Evolutionary conservation across 805 yeast species (phyloP).

Genomic region (Suhomyces kilbournensis): DNA sequence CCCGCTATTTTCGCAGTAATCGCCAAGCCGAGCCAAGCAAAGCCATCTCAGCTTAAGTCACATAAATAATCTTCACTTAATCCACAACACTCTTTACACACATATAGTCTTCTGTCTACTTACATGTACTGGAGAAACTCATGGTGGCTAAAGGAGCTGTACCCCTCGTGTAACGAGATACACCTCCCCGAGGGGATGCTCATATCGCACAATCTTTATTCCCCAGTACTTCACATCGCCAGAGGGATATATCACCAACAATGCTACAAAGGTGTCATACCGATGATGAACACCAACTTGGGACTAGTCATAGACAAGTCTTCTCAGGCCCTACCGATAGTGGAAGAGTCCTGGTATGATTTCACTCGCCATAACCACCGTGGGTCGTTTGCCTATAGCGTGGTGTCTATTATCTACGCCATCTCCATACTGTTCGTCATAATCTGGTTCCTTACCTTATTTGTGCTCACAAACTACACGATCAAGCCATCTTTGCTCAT

Average conservation of each 20-base stretch:
- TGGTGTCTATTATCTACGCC: slow-evolving; percentile 61
- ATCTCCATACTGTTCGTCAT: slow-evolving; percentile 64
- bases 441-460: slow-evolving; percentile 58
- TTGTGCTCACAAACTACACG: slow-evolving; percentile 63
- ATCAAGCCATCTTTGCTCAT: slow-evolving; percentile 57
- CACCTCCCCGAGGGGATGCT: slow-evolving; percentile 32
- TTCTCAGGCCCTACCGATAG: slow-evolving; percentile 39
- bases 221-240: slow-evolving; percentile 21
- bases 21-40: not conserved
- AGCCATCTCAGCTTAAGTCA: not conserved
- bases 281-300: slow-evolving; percentile 38
- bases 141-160: slow-evolving; percentile 19
- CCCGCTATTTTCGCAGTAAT: not conserved
- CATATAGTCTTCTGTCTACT: not conserved
- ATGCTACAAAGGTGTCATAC: slow-evolving; percentile 30
- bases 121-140: slow-evolving; percentile 36
- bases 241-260: slow-evolving; percentile 27
- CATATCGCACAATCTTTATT: slow-evolving; percentile 22
- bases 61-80: too few relatives aligned
- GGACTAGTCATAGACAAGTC: slow-evolving; percentile 28
- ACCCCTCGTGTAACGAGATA: slow-evolving; percentile 31
- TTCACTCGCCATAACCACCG: slow-evolving; percentile 31
- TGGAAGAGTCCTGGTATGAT: slow-evolving; percentile 47
- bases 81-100: not conserved
- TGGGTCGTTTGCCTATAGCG: slow-evolving; percentile 52